Conservation (phyloP, 169 alveolate species). For the Plasmodium relictum region DNA sequence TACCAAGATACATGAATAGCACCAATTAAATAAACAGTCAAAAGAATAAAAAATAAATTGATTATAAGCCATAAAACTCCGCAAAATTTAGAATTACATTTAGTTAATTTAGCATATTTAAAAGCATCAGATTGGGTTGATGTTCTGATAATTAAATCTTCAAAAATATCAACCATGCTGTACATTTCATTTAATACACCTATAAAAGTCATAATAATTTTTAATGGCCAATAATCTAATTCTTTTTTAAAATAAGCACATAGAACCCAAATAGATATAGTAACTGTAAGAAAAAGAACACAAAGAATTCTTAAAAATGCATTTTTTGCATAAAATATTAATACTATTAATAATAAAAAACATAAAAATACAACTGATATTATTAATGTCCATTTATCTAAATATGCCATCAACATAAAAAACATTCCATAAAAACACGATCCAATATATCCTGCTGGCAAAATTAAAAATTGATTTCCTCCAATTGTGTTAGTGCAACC, state of each 20-base stretch:
- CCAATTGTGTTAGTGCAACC: slow-evolving; percentile 84
- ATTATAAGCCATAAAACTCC: slow-evolving; percentile 81
- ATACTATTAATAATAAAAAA: slow-evolving; percentile 79
- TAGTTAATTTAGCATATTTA: slow-evolving; percentile 81
- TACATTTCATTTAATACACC: slow-evolving; percentile 83
- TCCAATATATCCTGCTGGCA: slow-evolving; percentile 86
- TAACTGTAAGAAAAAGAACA: slow-evolving; percentile 69
- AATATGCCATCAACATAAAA: slow-evolving; percentile 80
- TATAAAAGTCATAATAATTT: slow-evolving; percentile 79
- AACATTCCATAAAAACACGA: slow-evolving; percentile 84
- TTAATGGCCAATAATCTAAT: slow-evolving; percentile 79
- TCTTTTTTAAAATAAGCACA: slow-evolving; percentile 76
- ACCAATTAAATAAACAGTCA: slow-evolving; percentile 79
- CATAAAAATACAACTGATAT: slow-evolving; percentile 79
- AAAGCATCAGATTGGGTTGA: slow-evolving; percentile 84
- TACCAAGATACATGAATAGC: slow-evolving; percentile 77
- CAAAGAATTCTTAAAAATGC: slow-evolving; percentile 78
- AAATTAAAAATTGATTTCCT: slow-evolving; percentile 77
- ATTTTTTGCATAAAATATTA: slow-evolving; percentile 79
- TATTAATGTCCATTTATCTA: slow-evolving; percentile 80
- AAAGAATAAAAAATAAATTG: slow-evolving; percentile 64
- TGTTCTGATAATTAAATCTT: slow-evolving; percentile 81
- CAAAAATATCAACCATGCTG: slow-evolving; percentile 81
- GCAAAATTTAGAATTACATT: slow-evolving; percentile 81
- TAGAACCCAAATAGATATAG: slow-evolving; percentile 75